These are phyloP conservation scores for Jasminum sambac DNA, from an alignment of 257 asterid species.

Conservation along the genomic window DNA sequence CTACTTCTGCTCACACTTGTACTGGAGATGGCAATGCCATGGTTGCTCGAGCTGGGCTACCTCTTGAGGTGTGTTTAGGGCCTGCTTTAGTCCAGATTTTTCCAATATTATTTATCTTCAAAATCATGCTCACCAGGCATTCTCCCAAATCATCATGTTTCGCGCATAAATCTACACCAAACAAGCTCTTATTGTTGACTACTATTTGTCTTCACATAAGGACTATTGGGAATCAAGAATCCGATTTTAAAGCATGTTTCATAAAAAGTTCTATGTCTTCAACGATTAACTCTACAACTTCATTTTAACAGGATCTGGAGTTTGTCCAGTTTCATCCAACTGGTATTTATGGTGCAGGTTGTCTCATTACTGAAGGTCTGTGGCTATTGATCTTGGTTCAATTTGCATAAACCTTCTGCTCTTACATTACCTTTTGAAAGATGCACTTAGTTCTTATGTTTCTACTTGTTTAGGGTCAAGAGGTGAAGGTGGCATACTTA, in stretches of 20 bases:
- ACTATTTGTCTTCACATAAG: conserved; percentile 1
- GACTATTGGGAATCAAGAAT: not conserved
- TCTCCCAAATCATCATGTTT: too few relatives aligned
- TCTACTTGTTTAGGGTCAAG: conserved; percentile 68
- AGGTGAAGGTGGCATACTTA: conserved; percentile 98
- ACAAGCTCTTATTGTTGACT: conserved; percentile 12
- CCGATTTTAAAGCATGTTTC: not conserved
- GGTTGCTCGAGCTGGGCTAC: conserved; percentile 99
- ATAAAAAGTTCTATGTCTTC: conserved; percentile 16
- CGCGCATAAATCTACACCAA: too few relatives aligned
- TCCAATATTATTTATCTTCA: too few relatives aligned
- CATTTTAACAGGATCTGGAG: conserved; percentile 77
- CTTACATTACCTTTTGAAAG: conserved; percentile 4
- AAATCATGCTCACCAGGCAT: too few relatives aligned
- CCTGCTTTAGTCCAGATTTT: too few relatives aligned
- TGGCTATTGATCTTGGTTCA: conserved; percentile 14
- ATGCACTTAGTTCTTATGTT: not conserved
- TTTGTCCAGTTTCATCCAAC: conserved; percentile 98
- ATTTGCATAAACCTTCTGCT: conserved; percentile 9
- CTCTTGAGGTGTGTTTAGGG: conserved; percentile 67
- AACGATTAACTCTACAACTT: conserved; percentile 8
- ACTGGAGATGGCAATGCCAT: conserved; percentile 99
- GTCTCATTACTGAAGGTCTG: conserved; percentile 94
- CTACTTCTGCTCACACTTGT: conserved; percentile 99
- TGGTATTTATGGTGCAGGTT: conserved; percentile 98